A percentile compares a stretch with the other conserved stretches of the same genome.
phyloP scores from a whole-genome alignment of 192 early-diverging fungal genomes.

The Thamnidium elegans region DNA sequence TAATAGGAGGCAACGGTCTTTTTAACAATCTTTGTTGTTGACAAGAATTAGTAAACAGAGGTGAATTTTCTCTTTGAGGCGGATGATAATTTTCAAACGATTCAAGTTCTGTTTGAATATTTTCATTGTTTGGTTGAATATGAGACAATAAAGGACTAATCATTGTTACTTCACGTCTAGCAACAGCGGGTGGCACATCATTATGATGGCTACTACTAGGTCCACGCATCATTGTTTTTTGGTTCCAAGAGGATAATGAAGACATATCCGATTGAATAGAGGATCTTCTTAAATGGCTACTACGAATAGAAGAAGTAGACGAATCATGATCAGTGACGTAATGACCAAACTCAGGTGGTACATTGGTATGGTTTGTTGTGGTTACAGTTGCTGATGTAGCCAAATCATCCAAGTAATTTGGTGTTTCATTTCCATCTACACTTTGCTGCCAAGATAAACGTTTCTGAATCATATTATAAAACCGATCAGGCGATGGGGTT shows the following conservation, averaged over 20 bases:
- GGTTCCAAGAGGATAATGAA: constrained; percentile 18
- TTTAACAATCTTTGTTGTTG: neutral
- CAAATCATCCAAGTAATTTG: constrained; percentile 15
- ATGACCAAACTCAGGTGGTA: constrained; percentile 21
- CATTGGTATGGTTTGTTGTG: neutral
- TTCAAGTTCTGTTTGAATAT: neutral
- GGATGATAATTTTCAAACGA: neutral
- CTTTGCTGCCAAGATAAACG: constrained; percentile 24
- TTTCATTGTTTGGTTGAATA: neutral
- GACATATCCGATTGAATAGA: constrained; percentile 32
- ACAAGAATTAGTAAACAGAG: constrained; percentile 6
- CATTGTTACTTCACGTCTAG: neutral
- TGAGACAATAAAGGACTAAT: constrained; percentile 14
- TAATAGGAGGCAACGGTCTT: constrained; percentile 9
- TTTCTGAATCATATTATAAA: constrained; percentile 34
- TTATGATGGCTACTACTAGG: constrained; percentile 3
- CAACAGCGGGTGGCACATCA: neutral
- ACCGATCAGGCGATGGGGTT: constrained; percentile 34
- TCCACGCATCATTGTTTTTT: neutral
- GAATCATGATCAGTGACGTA: constrained; percentile 35
- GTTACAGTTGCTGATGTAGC: neutral
- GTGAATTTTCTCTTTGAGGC: neutral
- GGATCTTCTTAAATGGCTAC: constrained; percentile 31
- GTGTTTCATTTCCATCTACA: constrained; percentile 7
- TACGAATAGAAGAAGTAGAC: constrained; percentile 37